Base-by-base conservation (phyloP, 176 grass and related monocot species). In the Themeda triandra region DNA sequence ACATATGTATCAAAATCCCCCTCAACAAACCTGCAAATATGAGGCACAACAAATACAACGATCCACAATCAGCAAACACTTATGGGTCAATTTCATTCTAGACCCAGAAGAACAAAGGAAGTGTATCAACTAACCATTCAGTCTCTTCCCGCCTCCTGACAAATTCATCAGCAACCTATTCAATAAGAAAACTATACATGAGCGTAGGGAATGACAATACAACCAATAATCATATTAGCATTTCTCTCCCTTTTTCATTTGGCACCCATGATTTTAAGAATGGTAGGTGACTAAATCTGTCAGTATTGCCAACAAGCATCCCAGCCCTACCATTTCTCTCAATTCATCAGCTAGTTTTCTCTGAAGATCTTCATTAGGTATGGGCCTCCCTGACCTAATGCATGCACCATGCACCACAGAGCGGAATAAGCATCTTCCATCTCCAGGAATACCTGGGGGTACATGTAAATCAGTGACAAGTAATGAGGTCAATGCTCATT, bases 1-100 rank as follows among this genome's bases (percentile, higher is more conserved):
- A 96, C 91, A 77, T 99, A 96, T 36, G 84, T 82, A 86, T 99
- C 86, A 6, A 99, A 99, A 90, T 94, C 91, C 21, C 93, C 93
- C 66, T 99, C 96, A 45, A 96, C 44, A 76, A 96, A 94, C 93
- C 96, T 99, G 75, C 24, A 58, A 62, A 36, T 63, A 35, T 21
- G 31, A 30, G 28, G 65, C 45, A 67, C 28, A 36, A 63, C 13
- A 76, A 40, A 89, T 37, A 27, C 44, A 53, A 24, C 3, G 54
- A 10, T 53, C 32, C 18, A 56, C 2, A 5, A 44, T 49, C 19
- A 25, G 54, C 45, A 62, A 75, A 18, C 13, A 49, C 66, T 17
- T 42, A 58, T 10, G 17, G 19, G 33, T 56, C 24, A 72, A 44
- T 24, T 23, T 8, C 29, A 42, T 19, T 60, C 6, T 69, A 81